Evolutionary conservation across 2,329 filamentous ascomycete genomes (phyloP), one percentile per base, ranked within the genome.

Genomic region (Chaetomiaceae sp.): DNA sequence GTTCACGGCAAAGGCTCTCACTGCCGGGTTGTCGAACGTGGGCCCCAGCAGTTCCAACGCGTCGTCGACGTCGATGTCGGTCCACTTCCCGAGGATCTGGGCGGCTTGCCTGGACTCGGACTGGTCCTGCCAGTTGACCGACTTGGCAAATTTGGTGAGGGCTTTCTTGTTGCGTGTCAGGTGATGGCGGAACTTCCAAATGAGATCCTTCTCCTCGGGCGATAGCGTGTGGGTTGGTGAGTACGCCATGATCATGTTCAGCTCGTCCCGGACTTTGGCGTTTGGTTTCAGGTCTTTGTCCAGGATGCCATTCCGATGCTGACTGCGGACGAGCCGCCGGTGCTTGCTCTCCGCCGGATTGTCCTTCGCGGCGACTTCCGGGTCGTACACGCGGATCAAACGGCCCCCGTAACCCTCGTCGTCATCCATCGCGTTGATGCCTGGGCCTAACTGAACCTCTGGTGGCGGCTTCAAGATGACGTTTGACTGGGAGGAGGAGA

Each of bases 161-260:
- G 92, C 88, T 63, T 87, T 79, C 70, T 99, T 99, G 68, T 99
- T 91, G 53, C 91, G 81, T 1, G 91, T 94, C 20, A 99, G 72
- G 68, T 96, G 92, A 69, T 97, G 95, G 54, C 94, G 82, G 73
- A 97, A 99, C 64, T 95, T 94, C 95, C 95, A 99, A 19, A 99
- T 84, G 47, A 96, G 78, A 69, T 99, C 94, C 66, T 95, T 95
- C 69, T 99, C 94, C 67, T 96, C 91, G 0, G 90, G 83, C 1
- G 84, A 90, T 22, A 99, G 77, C 44, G 88, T 82, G 58, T 96
- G 91, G 0, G 92, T 96, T 3, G 94, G 94, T 6, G 92, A 91
- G 65, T 96, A 96, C 2, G 88, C 86, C 75, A 97, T 85, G 61
- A 99, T 91, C 40, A 83, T 77, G 66, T 97, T 96, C 29, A 99